phyloP scores from a whole-genome alignment of 257 asterid species.

The Nicotiana attenuata region DNA sequence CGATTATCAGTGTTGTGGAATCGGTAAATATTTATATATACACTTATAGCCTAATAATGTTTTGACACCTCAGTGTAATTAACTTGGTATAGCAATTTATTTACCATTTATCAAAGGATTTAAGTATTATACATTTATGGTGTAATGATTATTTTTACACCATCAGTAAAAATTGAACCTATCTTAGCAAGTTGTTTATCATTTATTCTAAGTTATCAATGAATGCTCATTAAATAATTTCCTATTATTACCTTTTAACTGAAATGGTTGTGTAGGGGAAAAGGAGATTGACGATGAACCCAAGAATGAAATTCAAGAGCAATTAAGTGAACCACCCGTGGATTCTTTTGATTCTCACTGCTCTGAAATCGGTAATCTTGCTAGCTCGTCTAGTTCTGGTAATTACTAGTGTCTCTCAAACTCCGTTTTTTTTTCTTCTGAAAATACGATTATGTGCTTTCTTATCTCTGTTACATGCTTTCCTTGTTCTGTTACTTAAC shows the following conservation, averaged over 20 bases:
- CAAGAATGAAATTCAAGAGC: neutral
- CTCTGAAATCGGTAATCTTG: conserved; percentile 30
- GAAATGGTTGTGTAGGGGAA: neutral
- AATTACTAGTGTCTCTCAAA: conserved; percentile 27
- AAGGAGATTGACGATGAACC: neutral
- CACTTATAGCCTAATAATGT: too few species aligned
- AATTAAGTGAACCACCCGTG: neutral
- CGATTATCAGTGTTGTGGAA: conserved; percentile 7
- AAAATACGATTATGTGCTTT: neutral
- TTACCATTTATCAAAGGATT: too few species aligned
- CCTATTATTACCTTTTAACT: neutral
- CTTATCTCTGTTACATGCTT: neutral
- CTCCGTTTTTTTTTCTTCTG: neutral
- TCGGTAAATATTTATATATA: conserved; percentile 20
- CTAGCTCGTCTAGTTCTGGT: conserved; percentile 35
- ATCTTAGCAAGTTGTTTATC: neutral
- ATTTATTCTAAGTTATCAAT: neutral
- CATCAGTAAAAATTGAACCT: neutral
- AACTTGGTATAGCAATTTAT: neutral
- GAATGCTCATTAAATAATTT: neutral
- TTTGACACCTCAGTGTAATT: too few species aligned
- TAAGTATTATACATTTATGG: neutral
- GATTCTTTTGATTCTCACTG: neutral
- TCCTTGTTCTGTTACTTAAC: neutral
- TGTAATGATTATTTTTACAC: neutral